Base-by-base conservation (phyloP, 441 rosid genomes). In the Cnidoscolus chayamansa region DNA sequence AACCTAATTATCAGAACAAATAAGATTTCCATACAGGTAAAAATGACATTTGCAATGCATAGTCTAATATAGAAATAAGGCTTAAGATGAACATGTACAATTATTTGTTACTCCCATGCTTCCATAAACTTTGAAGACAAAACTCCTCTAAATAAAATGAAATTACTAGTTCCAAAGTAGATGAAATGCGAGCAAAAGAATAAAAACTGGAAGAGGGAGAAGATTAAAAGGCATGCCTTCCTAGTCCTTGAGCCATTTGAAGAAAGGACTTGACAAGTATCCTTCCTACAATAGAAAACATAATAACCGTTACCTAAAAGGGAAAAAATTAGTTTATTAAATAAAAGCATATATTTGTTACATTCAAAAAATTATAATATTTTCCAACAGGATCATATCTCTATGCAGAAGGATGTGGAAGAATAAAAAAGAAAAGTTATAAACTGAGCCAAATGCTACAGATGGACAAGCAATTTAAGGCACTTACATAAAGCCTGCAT, bases 221-320 rank as follows among this genome's bases (percentile, higher is more conserved):
- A 25, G 64, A 43, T 7, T 19, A 53, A 51, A 78, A 47, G 37
- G 12, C 64, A 35, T 73, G 85, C 94, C 97, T 87, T 85, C 68
- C 61, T 81, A 61, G 20, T 68, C 82, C 80, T 84, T 48, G 81
- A 63, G 74, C 76, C 71, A 67, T 63, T 76, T 69, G 82, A 77
- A 74, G 78, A 71, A 67, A 0, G 72, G 57, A 71, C 82, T 75
- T 70, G 65, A 79, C 66, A 74, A 70, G 56, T 79, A 77, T 80
- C 76, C 61, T 84, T 80, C 86, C 97, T 89, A 71, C 70, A 63
- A 63, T 10, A 58, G 35, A 51, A 15, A 74, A 49, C 40, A 77
- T 37, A 53, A 6, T 67, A 72, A 54, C 10, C 61, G 40, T 49
- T 49, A 47, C 10, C 37, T 31, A 47, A 57, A 12, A 6, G 17